A percentile compares a stretch with the other conserved stretches of the same genome.
Conservation (phyloP, 306 rosid genomes). For the Prunus dulcis region DNA sequence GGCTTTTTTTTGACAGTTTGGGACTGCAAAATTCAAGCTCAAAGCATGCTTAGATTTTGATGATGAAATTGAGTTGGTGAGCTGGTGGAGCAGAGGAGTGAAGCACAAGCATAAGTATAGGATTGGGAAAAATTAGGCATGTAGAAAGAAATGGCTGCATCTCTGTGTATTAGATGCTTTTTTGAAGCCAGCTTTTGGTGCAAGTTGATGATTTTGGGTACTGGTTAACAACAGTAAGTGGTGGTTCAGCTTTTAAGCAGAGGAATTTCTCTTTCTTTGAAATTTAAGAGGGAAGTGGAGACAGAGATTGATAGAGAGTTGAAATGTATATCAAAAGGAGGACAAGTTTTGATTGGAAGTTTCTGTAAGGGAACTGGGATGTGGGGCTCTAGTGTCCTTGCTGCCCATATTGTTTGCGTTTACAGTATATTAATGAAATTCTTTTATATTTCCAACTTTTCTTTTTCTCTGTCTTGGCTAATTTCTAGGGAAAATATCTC, state of each 20-base stretch:
- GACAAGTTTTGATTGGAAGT: not conserved
- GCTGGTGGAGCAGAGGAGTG: not conserved
- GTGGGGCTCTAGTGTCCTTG: not conserved
- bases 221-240: not conserved
- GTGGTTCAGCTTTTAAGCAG: slow-evolving; percentile 18
- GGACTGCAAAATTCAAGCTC: not conserved
- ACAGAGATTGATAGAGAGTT: not conserved
- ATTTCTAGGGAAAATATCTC: too few relatives aligned
- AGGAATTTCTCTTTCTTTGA: not conserved
- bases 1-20: slow-evolving; percentile 7
- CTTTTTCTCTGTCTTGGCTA: not conserved
- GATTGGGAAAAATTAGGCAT: slow-evolving; percentile 1
- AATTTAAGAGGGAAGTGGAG: not conserved
- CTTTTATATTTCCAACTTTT: not conserved
- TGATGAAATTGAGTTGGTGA: not conserved
- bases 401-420: not conserved
- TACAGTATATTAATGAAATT: not conserved
- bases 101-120: not conserved
- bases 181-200: not conserved
- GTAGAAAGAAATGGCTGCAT: not conserved
- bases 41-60: not conserved
- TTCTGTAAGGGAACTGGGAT: not conserved
- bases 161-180: too few relatives aligned
- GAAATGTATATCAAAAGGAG: not conserved
- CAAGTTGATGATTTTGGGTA: not conserved